Base-by-base conservation (phyloP, 139 green algal genomes). In the Astrephomene gubernaculifera region DNA sequence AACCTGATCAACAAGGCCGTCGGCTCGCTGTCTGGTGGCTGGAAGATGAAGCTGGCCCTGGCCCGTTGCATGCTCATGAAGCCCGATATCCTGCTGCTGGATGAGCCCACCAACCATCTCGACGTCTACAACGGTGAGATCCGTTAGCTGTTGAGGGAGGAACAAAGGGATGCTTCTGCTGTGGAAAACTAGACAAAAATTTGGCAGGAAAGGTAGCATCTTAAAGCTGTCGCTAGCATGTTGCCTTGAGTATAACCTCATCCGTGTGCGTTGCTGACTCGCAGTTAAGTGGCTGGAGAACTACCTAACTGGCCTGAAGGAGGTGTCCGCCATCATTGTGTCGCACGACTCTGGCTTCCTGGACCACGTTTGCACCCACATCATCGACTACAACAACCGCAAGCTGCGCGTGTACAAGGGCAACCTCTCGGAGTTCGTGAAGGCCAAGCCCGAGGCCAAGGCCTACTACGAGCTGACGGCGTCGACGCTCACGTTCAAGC, bases 41-140 rank as follows among this genome's bases (percentile, higher is more conserved):
- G 95, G 95, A 97, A 97, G 92, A 97, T 97, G 94, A 97, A 97
- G 92, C 92, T 98, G 81, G 96, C 95, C 19, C 90, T 97, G 81
- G 93, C 92, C 8, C 91, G 95, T 63, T 93, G 94, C 81, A 98
- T 98, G 91, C 90, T 98, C 45, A 94, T 95, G 92, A 95, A 96
- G 83, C 93, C 95, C 7, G 93, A 98, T 81, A 97, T 98, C 87
- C 74, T 98, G 85, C 93, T 98, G 74, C 90, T 98, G 83, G 95
- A 98, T 71, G 95, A 98, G 93, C 95, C 95, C 81, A 97, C 94
- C 73, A 98, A 97, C 92, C 95, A 97, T 78, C 80, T 97, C 75
- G 95, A 98, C 85, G 91, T 96, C 33, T 90, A 69, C 86, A 97
- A 97, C 85, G 54, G 72, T 69, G 7, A 52, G 72, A 9, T 12